A percentile compares a stretch with the other conserved stretches of the same genome.
Evolutionary conservation across 345 rosid species (phyloP).

Genomic region (Anastatica hierochuntica): DNA sequence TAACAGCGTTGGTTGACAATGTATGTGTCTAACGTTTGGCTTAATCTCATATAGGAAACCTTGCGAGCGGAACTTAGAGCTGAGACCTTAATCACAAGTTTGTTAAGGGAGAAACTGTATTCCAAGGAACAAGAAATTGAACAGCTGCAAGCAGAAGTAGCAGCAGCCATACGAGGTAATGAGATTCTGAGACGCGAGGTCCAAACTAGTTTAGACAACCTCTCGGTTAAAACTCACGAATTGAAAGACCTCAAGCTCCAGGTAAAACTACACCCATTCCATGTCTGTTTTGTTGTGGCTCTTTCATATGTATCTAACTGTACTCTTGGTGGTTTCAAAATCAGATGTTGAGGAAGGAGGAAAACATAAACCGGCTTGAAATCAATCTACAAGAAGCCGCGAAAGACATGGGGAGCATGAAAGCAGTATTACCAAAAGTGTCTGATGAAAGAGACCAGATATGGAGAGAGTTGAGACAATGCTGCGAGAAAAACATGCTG

Average conservation of each 20-base stretch:
- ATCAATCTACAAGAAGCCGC: constrained; percentile 48
- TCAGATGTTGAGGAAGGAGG: constrained; percentile 80
- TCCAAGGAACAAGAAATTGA: constrained; percentile 79
- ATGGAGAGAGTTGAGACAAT: too few species aligned
- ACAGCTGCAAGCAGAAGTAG: constrained; percentile 76
- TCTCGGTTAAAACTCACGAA: constrained; percentile 57
- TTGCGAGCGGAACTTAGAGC: constrained; percentile 57
- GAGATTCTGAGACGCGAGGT: constrained; percentile 68
- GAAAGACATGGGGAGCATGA: constrained; percentile 40
- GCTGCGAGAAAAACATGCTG: constrained; percentile 76
- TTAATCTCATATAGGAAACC: constrained; percentile 36
- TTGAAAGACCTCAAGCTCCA: constrained; percentile 71
- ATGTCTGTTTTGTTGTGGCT: background rate
- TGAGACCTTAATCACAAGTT: constrained; percentile 57
- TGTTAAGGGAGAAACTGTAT: constrained; percentile 75
- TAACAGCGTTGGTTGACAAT: background rate
- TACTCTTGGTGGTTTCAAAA: too few species aligned
- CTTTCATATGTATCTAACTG: too few species aligned
- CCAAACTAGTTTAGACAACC: constrained; percentile 56
- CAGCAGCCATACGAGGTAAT: constrained; percentile 71
- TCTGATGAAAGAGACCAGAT: constrained; percentile 77
- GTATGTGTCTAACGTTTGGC: constrained; percentile 7
- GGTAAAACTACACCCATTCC: constrained; percentile 30
- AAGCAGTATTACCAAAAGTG: constrained; percentile 46
- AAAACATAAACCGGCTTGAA: constrained; percentile 40